Base-by-base conservation (phyloP, 345 rosid genomes). In the Linum usitatissimum region DNA sequence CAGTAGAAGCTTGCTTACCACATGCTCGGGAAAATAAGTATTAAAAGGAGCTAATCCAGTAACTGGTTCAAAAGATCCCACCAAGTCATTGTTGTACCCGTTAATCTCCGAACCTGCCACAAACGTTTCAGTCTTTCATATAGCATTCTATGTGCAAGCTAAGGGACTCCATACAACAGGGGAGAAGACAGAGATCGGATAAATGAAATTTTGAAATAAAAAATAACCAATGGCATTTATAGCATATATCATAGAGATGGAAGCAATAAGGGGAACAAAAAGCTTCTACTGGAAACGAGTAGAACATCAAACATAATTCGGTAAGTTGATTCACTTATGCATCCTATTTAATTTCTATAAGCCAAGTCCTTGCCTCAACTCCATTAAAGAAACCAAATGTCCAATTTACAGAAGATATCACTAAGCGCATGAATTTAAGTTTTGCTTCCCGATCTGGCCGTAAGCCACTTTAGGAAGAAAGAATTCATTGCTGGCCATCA, bases 11-110 rank as follows among this genome's bases (percentile, higher is more conserved):
- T 23, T 18, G 9, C 42, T 23, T 76, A 76, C 79, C 74, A 64
- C 42, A 54, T 55, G 60, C 69, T 72, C 69, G 2, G 55, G 64
- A 55, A 69, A 59, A 68, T 36, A 38, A 59, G 57, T 62, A 60
- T 56, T 63, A 56, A 17, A 54, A 53, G 61, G 45, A 49, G 23
- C 15, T 10, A 40, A 15, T 62, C 57, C 70, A 19, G 36, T 59
- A 53, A 18, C 30, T 36, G 62, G 17, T 12, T 60, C 63, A 59
- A 28, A n/a, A 59, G 74, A 48, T 49, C 48, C 61, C 23, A 66
- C n/a, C n/a, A n/a, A 60, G 48, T 39, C 71, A 31, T 39, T 63
- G 15, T 0, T 36, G 55, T 60, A 63, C 48, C 60, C 67, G 58
- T 65, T 67, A 20, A 57, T 65, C 23, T 60, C 65, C 9, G 51